Evolutionary conservation across 345 rosid genomes (phyloP).

Genomic region (Eutrema heterophyllum): DNA sequence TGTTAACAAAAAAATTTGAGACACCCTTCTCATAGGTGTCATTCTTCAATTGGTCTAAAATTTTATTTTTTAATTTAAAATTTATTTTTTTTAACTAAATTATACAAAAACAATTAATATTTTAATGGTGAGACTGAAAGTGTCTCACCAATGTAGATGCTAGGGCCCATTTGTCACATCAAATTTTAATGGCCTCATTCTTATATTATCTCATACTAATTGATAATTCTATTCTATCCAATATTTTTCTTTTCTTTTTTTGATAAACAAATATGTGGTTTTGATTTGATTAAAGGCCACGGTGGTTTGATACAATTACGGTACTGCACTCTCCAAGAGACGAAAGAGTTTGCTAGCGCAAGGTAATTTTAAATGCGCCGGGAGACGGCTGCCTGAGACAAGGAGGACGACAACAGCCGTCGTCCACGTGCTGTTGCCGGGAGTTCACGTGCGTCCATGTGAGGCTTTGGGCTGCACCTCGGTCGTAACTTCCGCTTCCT

Average conservation of each 20-base stretch:
- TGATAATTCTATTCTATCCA: not conserved
- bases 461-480: constrained; percentile 24
- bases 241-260: not conserved
- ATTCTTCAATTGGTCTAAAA: too few relatives aligned
- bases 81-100: too few relatives aligned
- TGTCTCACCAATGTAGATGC: too few relatives aligned
- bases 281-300: not conserved
- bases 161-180: not conserved
- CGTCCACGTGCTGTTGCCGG: constrained; percentile 46
- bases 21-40: too few relatives aligned
- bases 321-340: not conserved
- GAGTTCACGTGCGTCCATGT: constrained; percentile 64
- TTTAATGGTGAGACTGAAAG: too few relatives aligned
- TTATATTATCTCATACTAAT: not conserved
- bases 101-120: too few relatives aligned
- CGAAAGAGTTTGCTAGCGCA: not conserved
- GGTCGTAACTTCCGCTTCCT: constrained; percentile 30
- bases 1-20: too few relatives aligned
- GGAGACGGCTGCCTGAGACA: not conserved
- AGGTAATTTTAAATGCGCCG: not conserved
- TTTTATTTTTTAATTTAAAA: too few relatives aligned
- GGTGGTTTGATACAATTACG: not conserved
- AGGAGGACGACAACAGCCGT: constrained; percentile 35
- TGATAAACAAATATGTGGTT: not conserved
- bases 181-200: not conserved